Evolutionary conservation across 257 asterid genomes (phyloP), one percentile per base, ranked within the genome.

Genomic region (Coffea canephora): DNA sequence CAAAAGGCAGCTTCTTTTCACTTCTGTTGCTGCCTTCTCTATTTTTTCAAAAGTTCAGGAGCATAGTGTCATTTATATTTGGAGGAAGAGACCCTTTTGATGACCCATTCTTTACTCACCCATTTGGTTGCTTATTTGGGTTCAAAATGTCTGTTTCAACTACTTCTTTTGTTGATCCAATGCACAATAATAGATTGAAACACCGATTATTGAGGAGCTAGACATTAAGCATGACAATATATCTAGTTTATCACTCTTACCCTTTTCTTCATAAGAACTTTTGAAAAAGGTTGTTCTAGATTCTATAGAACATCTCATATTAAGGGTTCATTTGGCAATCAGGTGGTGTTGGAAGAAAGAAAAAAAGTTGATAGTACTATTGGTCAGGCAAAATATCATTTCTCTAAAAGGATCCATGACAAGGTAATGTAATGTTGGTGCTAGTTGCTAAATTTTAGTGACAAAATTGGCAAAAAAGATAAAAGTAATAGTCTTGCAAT

Each of bases 321-420:
- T 70, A 18, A 49, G 19, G 9, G 5, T 77, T 48, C 19, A 8
- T 62, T 66, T 16, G 69, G 34, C 36, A 46, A 25, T 39, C 80
- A 95, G 99, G 91, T 89, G 80, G 88, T 86, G 15, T 69, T 89
- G 73, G 97, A 92, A 83, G 99, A 93, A 84, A 89, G 87, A 84
- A 91, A 76, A 85, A 91, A 89, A 83, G 98, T 97, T 71, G 94
- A 93, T 83, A 87, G 75, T 72, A 91, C 97, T 25, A 95, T 96
- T 7, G 97, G 97, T 61, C 85, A 87, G 86, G 99, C 98, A 18
- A 81, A 91, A 3, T 97, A 93, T 82, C 92, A 82, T 79, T 76
- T 95, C 69, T 95, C 97, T 11, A 86, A 96, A 83, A 97, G 99
- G 78, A 88, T 95, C 66, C 89, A 93, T 75, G 91, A 91, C 75